Evolutionary conservation across 2,329 filamentous ascomycete genomes (phyloP), one percentile per base, ranked within the genome.

Genomic region (Sporothrix schenckii): DNA sequence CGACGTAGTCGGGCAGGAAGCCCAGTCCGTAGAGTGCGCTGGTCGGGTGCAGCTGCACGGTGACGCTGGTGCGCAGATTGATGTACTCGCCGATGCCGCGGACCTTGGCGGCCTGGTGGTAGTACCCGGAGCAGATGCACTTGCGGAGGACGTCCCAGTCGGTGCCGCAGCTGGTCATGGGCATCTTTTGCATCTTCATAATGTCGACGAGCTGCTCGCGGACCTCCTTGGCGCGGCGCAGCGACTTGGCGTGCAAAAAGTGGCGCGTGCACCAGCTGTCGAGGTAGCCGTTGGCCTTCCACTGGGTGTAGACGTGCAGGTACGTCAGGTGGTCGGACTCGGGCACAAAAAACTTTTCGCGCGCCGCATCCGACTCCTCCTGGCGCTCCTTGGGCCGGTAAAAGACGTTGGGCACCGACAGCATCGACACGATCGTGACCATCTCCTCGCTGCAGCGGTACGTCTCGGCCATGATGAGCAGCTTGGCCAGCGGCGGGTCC

Each of bases 281-380:
- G 1, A 90, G 93, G 80, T 89, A 91, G 1, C 93, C 92, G 78
- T 99, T 97, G 66, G 91, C 86, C 80, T 92, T 93, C 95, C 95
- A 99, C 78, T 97, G 94, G 9, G 90, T 91, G 81, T 97, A 99
- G 0, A 99, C 95, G 77, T 98, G 94, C 3, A 99, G 87, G 56
- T 97, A 91, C 0, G 95, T 99, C 53, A 99, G 84, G 78, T 99
- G 95, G 79, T 99, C 95, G 1, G 93, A 97, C 80, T 99, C 95
- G 39, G 95, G 93, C 9, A 99, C 95, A 81, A 97, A 98, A 80
- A 99, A 99, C 80, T 98, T 98, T 79, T 99, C 95, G 39, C 94
- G 89, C 47, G 95, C 94, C 0, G 94, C 90, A 77, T 99, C 95
- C 6, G 94, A 95, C 82, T 99, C 95, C 77, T 99, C 95, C 76